These are phyloP conservation scores for Talaromyces sp. DNA, from an alignment of 2,329 filamentous ascomycete genomes.

Conservation along the genomic window DNA sequence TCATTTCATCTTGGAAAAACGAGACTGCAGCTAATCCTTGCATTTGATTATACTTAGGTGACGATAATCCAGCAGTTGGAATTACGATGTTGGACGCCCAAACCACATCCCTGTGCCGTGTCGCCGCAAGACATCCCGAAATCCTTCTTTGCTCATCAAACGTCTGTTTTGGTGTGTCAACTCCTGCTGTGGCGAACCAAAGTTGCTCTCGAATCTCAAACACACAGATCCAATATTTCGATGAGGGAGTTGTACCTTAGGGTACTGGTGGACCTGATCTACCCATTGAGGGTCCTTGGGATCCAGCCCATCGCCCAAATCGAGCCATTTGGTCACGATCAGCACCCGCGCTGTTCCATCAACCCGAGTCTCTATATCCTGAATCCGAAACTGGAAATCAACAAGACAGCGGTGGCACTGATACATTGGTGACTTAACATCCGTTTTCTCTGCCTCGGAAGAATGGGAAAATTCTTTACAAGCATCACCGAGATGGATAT, in stretches of 20 bases:
- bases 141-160: background rate
- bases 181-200: conserved; percentile 1
- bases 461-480: background rate
- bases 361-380: background rate
- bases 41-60: too few relatives aligned
- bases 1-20: too few relatives aligned
- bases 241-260: background rate
- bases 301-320: conserved; percentile 1
- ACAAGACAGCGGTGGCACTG: background rate
- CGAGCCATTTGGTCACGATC: conserved; percentile 7
- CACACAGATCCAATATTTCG: background rate
- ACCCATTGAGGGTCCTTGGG: background rate
- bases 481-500: background rate
- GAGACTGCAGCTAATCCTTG: background rate
- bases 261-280: background rate
- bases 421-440: background rate
- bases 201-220: background rate
- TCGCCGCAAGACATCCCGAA: background rate
- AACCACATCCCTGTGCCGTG: background rate
- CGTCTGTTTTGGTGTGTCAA: background rate
- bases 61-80: too few relatives aligned
- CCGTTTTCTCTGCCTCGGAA: background rate
- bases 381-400: conserved; percentile 3
- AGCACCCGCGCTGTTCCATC: background rate
- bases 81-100: background rate